A percentile compares a stretch with the other conserved stretches of the same genome.
Conservation (phyloP, 2,329 filamentous ascomycete species). For the Pseudonectria foliicola region DNA sequence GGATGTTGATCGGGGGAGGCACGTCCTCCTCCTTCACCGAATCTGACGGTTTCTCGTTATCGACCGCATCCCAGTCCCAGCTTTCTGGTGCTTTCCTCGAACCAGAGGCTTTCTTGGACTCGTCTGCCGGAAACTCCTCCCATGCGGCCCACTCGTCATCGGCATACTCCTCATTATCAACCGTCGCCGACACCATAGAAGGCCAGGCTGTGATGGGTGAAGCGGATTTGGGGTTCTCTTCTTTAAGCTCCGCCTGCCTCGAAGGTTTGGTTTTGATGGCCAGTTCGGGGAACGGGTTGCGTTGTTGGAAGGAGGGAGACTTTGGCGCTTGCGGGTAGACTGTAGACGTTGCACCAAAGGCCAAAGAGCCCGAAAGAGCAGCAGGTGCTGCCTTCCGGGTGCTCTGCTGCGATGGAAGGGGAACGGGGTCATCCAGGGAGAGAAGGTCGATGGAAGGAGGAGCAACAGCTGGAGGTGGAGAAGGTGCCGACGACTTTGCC, state of each 20-base stretch:
- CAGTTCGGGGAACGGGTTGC: slow-evolving; percentile 46
- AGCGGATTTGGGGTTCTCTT: slow-evolving; percentile 28
- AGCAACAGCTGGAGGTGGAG: too few species aligned
- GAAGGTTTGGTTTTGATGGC: slow-evolving; percentile 41
- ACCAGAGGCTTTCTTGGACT: slow-evolving; percentile 10
- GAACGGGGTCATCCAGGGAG: slow-evolving; percentile 28
- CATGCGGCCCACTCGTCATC: slow-evolving; percentile 47
- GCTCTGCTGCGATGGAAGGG: slow-evolving; percentile 7
- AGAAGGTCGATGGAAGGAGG: slow-evolving; percentile 34
- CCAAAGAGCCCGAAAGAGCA: slow-evolving; percentile 24
- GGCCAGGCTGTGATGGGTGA: slow-evolving; percentile 43
- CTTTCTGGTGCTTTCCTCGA: slow-evolving; percentile 18
- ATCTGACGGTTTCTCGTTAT: slow-evolving; percentile 21
- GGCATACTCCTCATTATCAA: slow-evolving; percentile 15
- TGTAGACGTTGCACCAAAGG: slow-evolving; percentile 21
- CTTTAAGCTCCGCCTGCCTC: slow-evolving; percentile 25
- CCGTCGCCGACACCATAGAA: slow-evolving; percentile 17
- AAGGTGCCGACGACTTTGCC: slow-evolving; percentile 3
- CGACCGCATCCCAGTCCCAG: slow-evolving; percentile 46
- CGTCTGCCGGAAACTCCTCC: slow-evolving; percentile 33
- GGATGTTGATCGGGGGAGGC: slow-evolving; percentile 74
- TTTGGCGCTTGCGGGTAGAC: slow-evolving; percentile 41
- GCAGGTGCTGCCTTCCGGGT: slow-evolving; percentile 19
- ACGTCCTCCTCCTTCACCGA: slow-evolving; percentile 20
- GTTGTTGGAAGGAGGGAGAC: slow-evolving; percentile 45